Evolutionary conservation across 176 grass and related monocot genomes (phyloP), one percentile per base, ranked within the genome.

Genomic region (Oryza meyeriana): DNA sequence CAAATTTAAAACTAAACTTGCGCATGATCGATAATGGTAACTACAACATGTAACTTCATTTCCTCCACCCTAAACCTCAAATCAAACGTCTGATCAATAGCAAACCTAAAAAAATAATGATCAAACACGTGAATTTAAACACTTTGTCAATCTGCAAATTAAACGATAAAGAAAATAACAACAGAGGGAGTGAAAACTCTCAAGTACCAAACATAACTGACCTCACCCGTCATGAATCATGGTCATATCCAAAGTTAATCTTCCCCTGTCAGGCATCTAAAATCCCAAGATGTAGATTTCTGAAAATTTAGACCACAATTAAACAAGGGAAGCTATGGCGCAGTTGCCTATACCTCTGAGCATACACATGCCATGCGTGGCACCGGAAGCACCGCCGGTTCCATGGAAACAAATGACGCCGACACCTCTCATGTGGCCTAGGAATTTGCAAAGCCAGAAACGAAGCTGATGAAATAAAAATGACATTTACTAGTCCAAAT

Each of bases 371-470:
- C 28, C 26, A 11, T 69, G 28, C 29, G 30, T 24, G 58, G 17
- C 13, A n/a, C 48, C 48, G 30, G 69, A 35, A 7, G 34, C n/a
- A n/a, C 6, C 8, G 13, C n/a, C 16, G 5, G 64, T 33, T 33
- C 33, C 44, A 33, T 77, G 5, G 0, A 70, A 38, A 45, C 12
- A 26, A 69, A 79, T 14, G 34, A 84, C 12, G 61, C 73, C 66
- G n/a, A 33, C 22, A 44, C 4, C 29, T 66, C 61, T 73, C 80
- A 78, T 72, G 78, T 58, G 68, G 68, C 34, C 58, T 72, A 38
- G 71, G 36, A 58, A 74, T 83, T 27, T 30, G 20, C 86, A 74
- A 68, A 67, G 14, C n/a, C 36, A 29, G 55, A 73, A 69, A 78
- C 30, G 41, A 52, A 70, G 34, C 12, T 5, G 22, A 11, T 28